Evolutionary conservation across 192 early-diverging fungal species (phyloP).

Genomic region (Thoreauomyces humboldtii): DNA sequence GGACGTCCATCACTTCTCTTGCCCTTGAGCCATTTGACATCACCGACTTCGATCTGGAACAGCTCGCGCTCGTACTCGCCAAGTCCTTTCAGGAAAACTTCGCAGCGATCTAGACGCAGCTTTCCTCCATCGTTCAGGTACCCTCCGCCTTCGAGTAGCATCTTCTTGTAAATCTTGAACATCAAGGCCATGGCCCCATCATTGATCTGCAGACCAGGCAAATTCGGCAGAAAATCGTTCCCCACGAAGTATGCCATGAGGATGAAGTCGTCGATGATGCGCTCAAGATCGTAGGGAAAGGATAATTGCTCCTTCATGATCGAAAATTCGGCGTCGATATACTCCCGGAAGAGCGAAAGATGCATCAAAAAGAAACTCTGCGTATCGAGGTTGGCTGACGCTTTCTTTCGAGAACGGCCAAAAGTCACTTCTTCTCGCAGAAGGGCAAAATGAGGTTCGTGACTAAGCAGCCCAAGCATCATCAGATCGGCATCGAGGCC

Average conservation of each 20-base stretch:
- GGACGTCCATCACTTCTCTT: slow-evolving; percentile 36
- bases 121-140: slow-evolving; percentile 85
- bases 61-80: slow-evolving; percentile 80
- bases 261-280: slow-evolving; percentile 96
- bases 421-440: slow-evolving; percentile 93
- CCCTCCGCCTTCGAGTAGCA: slow-evolving; percentile 70
- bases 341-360: slow-evolving; percentile 81
- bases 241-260: slow-evolving; percentile 97
- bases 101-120: slow-evolving; percentile 68
- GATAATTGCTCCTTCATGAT: slow-evolving; percentile 56
- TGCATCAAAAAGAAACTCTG: slow-evolving; percentile 65
- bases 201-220: slow-evolving; percentile 91
- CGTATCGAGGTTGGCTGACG: slow-evolving; percentile 58
- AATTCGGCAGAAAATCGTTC: slow-evolving; percentile 95
- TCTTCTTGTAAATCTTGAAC: slow-evolving; percentile 84
- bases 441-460: slow-evolving; percentile 96
- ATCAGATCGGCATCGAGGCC: slow-evolving; percentile 96
- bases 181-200: slow-evolving; percentile 91
- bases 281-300: slow-evolving; percentile 84
- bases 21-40: slow-evolving; percentile 33
- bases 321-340: slow-evolving; percentile 78
- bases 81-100: slow-evolving; percentile 78
- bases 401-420: slow-evolving; percentile 65
- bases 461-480: slow-evolving; percentile 92
- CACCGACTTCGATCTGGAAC: slow-evolving; percentile 56